phyloP scores from a whole-genome alignment of 1,284 basidiomycete genomes.

The Chiua sp. region DNA sequence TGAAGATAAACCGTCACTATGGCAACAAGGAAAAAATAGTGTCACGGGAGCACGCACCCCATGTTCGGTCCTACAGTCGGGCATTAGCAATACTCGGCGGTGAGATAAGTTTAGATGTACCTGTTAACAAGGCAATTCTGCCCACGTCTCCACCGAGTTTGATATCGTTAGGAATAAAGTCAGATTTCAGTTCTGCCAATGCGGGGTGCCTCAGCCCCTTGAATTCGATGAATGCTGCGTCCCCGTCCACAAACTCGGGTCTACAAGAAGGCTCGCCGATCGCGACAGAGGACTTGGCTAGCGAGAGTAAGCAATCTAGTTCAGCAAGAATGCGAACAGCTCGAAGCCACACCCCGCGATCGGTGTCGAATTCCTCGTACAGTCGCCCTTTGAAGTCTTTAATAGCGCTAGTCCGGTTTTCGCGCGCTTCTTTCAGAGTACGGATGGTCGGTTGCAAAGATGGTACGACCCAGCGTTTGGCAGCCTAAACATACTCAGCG shows the following conservation, averaged over 20 bases:
- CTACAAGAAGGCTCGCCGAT: constrained; percentile 94
- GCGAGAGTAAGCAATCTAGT: constrained; percentile 92
- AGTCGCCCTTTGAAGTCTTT: constrained; percentile 85
- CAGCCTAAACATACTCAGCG: constrained; percentile 51
- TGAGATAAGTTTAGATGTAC: constrained; percentile 44
- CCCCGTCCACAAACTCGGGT: constrained; percentile 85
- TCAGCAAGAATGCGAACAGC: constrained; percentile 82
- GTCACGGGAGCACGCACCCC: constrained; percentile 59
- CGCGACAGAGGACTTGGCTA: constrained; percentile 89
- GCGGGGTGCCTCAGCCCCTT: constrained; percentile 88
- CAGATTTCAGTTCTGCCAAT: constrained; percentile 65
- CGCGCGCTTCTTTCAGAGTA: constrained; percentile 89
- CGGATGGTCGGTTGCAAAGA: constrained; percentile 75
- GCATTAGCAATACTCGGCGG: constrained; percentile 2
- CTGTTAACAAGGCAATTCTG: constrained; percentile 89
- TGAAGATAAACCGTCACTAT: constrained; percentile 3
- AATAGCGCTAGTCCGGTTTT: constrained; percentile 80
- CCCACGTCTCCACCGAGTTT: constrained; percentile 81
- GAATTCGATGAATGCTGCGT: constrained; percentile 82
- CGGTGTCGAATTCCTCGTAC: constrained; percentile 85
- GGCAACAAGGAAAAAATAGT: background rate
- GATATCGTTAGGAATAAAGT: constrained; percentile 96
- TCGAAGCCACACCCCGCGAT: constrained; percentile 80
- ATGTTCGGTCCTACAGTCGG: constrained; percentile 78
- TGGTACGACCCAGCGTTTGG: constrained; percentile 79